Evolutionary conservation across 305 asterid species (phyloP), one percentile per base, ranked within the genome.

Genomic region (Vinca major): DNA sequence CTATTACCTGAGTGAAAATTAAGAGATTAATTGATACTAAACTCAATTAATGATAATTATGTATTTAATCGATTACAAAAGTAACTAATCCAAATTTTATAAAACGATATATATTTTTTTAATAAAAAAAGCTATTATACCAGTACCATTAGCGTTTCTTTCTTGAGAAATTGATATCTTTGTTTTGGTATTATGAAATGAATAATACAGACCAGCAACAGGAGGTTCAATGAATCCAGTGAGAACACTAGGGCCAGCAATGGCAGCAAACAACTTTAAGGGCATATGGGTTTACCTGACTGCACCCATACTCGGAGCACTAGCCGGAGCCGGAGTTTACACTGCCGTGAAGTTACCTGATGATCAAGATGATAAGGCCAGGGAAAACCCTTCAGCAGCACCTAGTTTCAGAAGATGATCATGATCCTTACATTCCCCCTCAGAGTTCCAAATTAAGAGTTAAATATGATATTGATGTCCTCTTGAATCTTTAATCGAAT

Each of bases 201-300:
- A 58, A 0, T 61, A 58, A 0, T 61, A 21, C 81, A 90, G 97
- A 73, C 77, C 79, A 65, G 76, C 83, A 47, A 86, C 92, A 0
- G 97, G 97, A 54, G 97, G 83, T 40, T 88, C 96, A 14, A 90
- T 90, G 97, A 90, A 90, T 70, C 97, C 97, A 45, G 96, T 85
- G 65, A 83, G 95, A 65, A 88, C 87, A 14, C 76, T 90, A 11
- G 96, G 96, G 21, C 96, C 97, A 36, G 96, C 96, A 43, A 79
- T 86, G 71, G 94, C 85, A 40, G 87, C 86, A 19, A 85, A 81
- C 86, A 87, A 91, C 81, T 91, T 77, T 21, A 82, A 74, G 70
- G 95, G 77, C 60, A 83, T 91, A 41, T 91, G 96, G 97, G 71
- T 91, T 7, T 91, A 91, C 86, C 79, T 91, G 4, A 87, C 86